Conservation (phyloP, 805 yeast species). For the Kluyveromyces dobzhanskii region DNA sequence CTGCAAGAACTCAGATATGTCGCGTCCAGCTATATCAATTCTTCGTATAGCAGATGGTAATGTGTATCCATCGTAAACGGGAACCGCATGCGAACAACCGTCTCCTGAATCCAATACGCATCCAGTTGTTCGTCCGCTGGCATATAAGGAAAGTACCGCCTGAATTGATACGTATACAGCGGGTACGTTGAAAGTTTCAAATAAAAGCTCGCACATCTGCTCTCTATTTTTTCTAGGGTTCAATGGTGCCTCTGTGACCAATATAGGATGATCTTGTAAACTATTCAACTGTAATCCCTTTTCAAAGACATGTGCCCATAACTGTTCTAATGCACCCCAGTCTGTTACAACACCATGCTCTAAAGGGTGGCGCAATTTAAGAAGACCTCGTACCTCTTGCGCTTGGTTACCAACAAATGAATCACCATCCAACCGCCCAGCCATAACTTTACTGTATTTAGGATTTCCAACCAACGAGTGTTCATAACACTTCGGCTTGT, state of each 20-base stretch:
- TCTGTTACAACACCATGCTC: constrained; percentile 69
- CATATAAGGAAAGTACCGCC: constrained; percentile 76
- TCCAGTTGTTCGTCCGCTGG: constrained; percentile 88
- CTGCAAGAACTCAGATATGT: constrained; percentile 69
- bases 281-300: constrained; percentile 46
- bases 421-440: constrained; percentile 55
- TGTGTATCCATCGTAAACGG: constrained; percentile 84
- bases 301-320: constrained; percentile 65
- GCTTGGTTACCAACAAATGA: constrained; percentile 71
- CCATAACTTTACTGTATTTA: constrained; percentile 77
- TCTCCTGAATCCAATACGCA: constrained; percentile 88
- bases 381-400: constrained; percentile 68
- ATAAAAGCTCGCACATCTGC: constrained; percentile 86
- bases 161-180: constrained; percentile 95
- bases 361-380: constrained; percentile 63
- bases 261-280: constrained; percentile 77
- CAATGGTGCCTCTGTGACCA: constrained; percentile 84
- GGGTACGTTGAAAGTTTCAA: constrained; percentile 81
- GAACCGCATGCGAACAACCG: constrained; percentile 82
- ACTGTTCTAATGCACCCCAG: constrained; percentile 80
- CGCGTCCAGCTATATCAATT: constrained; percentile 79
- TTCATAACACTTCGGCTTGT: constrained; percentile 58
- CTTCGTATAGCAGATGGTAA: constrained; percentile 64
- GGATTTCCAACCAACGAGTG: constrained; percentile 72
- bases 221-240: constrained; percentile 83